These are phyloP conservation scores for Platanus orientalis DNA, from an alignment of 164 flowering plant genomes.

Conservation along the genomic window DNA sequence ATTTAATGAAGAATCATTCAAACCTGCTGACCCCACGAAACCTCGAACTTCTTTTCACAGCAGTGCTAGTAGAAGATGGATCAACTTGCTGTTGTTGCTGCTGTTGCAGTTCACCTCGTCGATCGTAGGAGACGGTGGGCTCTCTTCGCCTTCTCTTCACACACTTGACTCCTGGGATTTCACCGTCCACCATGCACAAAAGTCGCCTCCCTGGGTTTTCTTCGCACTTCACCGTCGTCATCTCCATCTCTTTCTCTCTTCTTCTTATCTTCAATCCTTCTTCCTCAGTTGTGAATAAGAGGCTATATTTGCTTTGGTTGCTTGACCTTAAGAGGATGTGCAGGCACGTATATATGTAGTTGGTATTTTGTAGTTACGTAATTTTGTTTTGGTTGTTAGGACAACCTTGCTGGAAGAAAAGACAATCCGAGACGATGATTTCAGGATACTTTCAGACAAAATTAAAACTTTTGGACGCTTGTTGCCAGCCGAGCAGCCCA, in stretches of 20 bases:
- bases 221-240: conserved; percentile 27
- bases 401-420: neutral
- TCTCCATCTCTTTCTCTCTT: conserved; percentile 21
- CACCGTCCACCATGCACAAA: conserved; percentile 13
- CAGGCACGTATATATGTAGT: neutral
- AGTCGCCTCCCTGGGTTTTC: conserved; percentile 17
- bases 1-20: neutral
- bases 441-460: conserved; percentile 9
- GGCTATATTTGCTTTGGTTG: neutral
- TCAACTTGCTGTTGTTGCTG: conserved; percentile 23
- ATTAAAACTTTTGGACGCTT: conserved; percentile 2
- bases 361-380: too few relatives aligned
- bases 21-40: too few relatives aligned
- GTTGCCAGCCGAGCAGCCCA: conserved; percentile 9
- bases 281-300: neutral
- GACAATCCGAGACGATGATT: conserved; percentile 23
- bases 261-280: neutral
- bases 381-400: conserved; percentile 11
- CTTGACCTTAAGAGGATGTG: too few relatives aligned
- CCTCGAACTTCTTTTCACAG: conserved; percentile 59
- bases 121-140: conserved; percentile 5
- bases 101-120: conserved; percentile 6
- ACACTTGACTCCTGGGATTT: conserved; percentile 20
- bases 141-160: conserved; percentile 41
- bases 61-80: conserved; percentile 28